A percentile compares a stretch with the other conserved stretches of the same genome.
Evolutionary conservation across 495 filamentous ascomycete genomes (phyloP).

Genomic region (Aspergillus bridgeri): DNA sequence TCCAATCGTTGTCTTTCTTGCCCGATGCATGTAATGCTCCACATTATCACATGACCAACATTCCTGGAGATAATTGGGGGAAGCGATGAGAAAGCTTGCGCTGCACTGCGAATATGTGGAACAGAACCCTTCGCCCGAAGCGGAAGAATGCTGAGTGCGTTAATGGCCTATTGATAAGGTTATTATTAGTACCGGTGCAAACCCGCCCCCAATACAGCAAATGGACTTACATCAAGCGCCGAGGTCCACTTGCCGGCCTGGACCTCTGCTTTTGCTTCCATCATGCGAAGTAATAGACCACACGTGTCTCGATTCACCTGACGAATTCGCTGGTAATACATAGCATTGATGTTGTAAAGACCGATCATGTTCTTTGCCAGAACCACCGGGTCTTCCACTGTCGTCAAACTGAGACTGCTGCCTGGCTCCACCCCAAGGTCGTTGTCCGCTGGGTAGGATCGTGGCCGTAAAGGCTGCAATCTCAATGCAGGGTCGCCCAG

Average conservation of each 20-base stretch:
- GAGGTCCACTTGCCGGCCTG: conserved; percentile 68
- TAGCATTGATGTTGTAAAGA: conserved; percentile 72
- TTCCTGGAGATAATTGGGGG: conserved; percentile 77
- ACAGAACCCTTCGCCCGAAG: conserved; percentile 66
- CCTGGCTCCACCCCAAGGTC: conserved; percentile 28
- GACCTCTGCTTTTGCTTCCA: conserved; percentile 68
- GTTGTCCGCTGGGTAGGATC: conserved; percentile 27
- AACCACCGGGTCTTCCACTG: conserved; percentile 79
- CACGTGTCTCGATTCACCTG: conserved; percentile 66
- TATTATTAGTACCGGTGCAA: neutral
- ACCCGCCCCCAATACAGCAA: no score
- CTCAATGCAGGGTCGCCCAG: conserved; percentile 72
- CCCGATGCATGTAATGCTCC: conserved; percentile 83
- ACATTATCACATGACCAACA: conserved; percentile 84
- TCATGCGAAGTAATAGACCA: conserved; percentile 70
- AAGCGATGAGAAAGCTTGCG: conserved; percentile 70
- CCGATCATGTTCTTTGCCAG: conserved; percentile 75
- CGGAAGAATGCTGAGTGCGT: conserved; percentile 70
- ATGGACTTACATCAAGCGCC: conserved; percentile 74
- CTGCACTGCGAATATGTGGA: conserved; percentile 65
- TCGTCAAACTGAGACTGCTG: conserved; percentile 74
- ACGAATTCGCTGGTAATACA: conserved; percentile 68
- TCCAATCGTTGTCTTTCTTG: conserved; percentile 65
- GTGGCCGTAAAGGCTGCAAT: conserved; percentile 73
- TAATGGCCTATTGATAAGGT: conserved; percentile 59